Evolutionary conservation across 306 rosid genomes (phyloP), one percentile per base, ranked within the genome.

Genomic region (Trifolium pratense): DNA sequence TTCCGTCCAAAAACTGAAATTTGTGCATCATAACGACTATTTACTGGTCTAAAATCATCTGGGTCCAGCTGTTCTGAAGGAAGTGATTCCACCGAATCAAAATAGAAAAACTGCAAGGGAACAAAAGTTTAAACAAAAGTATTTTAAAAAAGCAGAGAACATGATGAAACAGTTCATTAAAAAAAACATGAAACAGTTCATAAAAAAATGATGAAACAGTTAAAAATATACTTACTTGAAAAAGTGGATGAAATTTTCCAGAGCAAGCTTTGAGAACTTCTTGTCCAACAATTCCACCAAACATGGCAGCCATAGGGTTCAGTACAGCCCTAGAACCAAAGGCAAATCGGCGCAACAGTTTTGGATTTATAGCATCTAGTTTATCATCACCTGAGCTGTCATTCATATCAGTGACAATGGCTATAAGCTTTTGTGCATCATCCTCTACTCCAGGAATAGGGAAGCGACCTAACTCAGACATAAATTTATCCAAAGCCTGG

Each of bases 281-380:
- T 75, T 93, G 98, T 74, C 97, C 98, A 26, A 93, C 98, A 77
- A 93, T 85, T 66, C 98, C 98, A 71, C 98, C 98, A 82, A 93
- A 89, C 97, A 93, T 93, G 48, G 98, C 96, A 81, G 98, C 97
- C 98, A 91, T 91, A 52, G 98, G 97, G 74, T 88, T 93, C 77
- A 93, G 83, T 10, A 89, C 97, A 1, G 98, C 98, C 89, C 73
- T 88, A 49, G 98, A 91, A 72, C 98, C 98, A 79, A 86, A 93
- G 66, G 98, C 91, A 75, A 93, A 89, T 68, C 82, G 84, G 45
- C 87, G 81, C 68, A 93, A 48, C 74, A 93, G 90, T 78, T 91
- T 93, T 20, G 92, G 85, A 70, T 89, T 89, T 20, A 91, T 80
- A 73, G 91, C 96, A 13, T 91, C 92, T 43, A 91, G 64, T 66